Percentiles rank a stretch among this genome's conserved stretches.
Conservation (phyloP, 2,329 filamentous ascomycete species). For the Bertia moriformis region DNA sequence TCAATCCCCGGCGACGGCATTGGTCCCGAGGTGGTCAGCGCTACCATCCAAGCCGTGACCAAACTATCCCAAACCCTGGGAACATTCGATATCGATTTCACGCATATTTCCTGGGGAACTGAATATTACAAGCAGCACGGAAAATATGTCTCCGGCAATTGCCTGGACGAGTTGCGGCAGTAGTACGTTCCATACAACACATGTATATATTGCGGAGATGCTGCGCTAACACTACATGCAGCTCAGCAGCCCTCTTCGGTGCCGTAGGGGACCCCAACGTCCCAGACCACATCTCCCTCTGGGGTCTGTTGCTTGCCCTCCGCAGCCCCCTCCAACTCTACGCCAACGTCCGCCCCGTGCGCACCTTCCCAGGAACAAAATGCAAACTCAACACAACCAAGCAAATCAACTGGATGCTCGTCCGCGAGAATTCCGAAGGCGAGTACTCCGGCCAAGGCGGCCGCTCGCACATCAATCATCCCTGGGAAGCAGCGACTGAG, state of each 20-base stretch:
- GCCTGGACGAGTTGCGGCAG: slow-evolving; percentile 34
- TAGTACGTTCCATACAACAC: slow-evolving; percentile 45
- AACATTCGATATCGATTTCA: slow-evolving; percentile 46
- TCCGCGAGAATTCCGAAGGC: slow-evolving; percentile 53
- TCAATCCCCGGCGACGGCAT: slow-evolving; percentile 52
- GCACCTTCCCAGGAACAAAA: slow-evolving; percentile 42
- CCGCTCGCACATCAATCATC: slow-evolving; percentile 37
- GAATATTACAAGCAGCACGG: slow-evolving; percentile 41
- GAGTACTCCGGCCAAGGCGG: slow-evolving; percentile 54
- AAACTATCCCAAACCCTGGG: slow-evolving; percentile 32
- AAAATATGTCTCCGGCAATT: slow-evolving; percentile 42
- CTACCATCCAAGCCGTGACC: slow-evolving; percentile 44
- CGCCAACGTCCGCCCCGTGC: slow-evolving; percentile 51
- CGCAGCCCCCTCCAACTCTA: slow-evolving; percentile 55
- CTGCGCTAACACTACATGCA: too few relatives aligned
- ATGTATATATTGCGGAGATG: too few relatives aligned
- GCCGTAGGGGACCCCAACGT: slow-evolving; percentile 54
- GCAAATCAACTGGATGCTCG: slow-evolving; percentile 52
- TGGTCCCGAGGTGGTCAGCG: slow-evolving; percentile 45
- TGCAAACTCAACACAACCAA: slow-evolving; percentile 41
- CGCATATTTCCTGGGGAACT: slow-evolving; percentile 43
- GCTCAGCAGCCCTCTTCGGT: slow-evolving; percentile 39
- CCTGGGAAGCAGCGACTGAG: slow-evolving; percentile 48
- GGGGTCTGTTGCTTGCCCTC: slow-evolving; percentile 53
- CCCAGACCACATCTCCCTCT: slow-evolving; percentile 53